These are phyloP conservation scores for Symmetrospora coprosmae DNA, from an alignment of 768 basidiomycete genomes.

Conservation along the genomic window DNA sequence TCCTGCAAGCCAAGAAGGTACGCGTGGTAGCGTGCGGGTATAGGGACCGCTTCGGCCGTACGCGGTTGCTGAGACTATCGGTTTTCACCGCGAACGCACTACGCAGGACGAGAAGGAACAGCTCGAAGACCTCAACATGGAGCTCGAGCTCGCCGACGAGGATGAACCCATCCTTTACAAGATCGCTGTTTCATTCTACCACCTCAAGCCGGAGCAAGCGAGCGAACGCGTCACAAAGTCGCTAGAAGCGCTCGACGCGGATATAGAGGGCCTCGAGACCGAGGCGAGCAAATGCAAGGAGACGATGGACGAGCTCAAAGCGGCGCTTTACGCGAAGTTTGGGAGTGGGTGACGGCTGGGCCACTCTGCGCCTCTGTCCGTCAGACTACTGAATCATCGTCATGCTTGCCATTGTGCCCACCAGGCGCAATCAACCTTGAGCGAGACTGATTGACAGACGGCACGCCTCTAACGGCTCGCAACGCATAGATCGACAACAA, in stretches of 20 bases:
- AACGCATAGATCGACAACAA: background rate
- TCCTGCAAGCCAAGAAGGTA: conserved; percentile 60
- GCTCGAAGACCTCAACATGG: conserved; percentile 70
- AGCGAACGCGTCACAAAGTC: conserved; percentile 58
- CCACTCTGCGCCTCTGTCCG: too few relatives aligned
- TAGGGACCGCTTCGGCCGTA: conserved; percentile 23
- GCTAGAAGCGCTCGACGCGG: conserved; percentile 47
- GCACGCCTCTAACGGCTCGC: background rate
- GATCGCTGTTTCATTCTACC: conserved; percentile 76
- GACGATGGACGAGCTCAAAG: conserved; percentile 67
- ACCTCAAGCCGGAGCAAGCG: conserved; percentile 57
- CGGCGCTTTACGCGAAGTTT: conserved; percentile 73
- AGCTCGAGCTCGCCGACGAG: conserved; percentile 79
- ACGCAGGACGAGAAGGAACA: conserved; percentile 83
- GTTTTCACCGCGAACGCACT: background rate
- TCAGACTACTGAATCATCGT: background rate
- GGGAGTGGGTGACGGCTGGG: conserved; percentile 43
- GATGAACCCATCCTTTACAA: conserved; percentile 68
- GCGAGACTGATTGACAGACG: background rate
- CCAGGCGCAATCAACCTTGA: background rate
- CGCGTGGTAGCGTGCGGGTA: too few relatives aligned
- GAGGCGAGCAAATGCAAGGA: conserved; percentile 54
- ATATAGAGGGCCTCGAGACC: conserved; percentile 45
- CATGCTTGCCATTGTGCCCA: background rate
- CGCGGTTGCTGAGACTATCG: background rate